A percentile compares a stretch with the other conserved stretches of the same genome.
Evolutionary conservation across 495 filamentous ascomycete species (phyloP).

Genomic region (Hypoxylon intermedium): DNA sequence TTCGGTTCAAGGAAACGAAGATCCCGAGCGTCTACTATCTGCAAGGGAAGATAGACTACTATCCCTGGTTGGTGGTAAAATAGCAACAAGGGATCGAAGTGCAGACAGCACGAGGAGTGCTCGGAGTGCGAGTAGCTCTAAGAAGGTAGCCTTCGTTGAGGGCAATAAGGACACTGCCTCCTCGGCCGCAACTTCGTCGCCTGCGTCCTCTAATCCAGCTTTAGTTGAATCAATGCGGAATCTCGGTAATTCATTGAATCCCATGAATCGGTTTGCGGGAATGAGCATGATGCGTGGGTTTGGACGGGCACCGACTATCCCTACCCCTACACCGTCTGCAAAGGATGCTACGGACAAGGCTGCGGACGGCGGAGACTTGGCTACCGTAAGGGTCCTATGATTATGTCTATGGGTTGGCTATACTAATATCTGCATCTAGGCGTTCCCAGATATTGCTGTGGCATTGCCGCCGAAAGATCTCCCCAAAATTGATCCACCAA

Average conservation of each 20-base stretch:
- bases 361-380: slow-evolving; percentile 57
- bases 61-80: slow-evolving; percentile 67
- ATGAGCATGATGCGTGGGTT: slow-evolving; percentile 77
- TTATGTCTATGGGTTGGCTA: background rate
- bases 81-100: slow-evolving; percentile 71
- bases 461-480: slow-evolving; percentile 57
- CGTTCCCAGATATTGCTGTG: slow-evolving; percentile 65
- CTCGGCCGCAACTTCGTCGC: slow-evolving; percentile 40
- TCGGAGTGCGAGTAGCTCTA: slow-evolving; percentile 63
- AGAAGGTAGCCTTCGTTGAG: slow-evolving; percentile 58
- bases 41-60: slow-evolving; percentile 65
- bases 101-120: slow-evolving; percentile 69
- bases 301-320: slow-evolving; percentile 59
- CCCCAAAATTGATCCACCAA: slow-evolving; percentile 71
- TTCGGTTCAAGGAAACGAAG: slow-evolving; percentile 53
- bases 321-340: slow-evolving; percentile 40
- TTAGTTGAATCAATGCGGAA: slow-evolving; percentile 81
- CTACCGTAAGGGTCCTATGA: slow-evolving; percentile 49
- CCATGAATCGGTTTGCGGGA: slow-evolving; percentile 75
- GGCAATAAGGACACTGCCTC: slow-evolving; percentile 46
- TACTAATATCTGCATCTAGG: slow-evolving; percentile 44
- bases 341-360: slow-evolving; percentile 39
- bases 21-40: slow-evolving; percentile 42
- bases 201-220: slow-evolving; percentile 61
- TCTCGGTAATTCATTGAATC: slow-evolving; percentile 82